A percentile compares a stretch with the other conserved stretches of the same genome.
Conservation (phyloP, 73 alveolate genomes). For the Durusdinium trenchii region DNA sequence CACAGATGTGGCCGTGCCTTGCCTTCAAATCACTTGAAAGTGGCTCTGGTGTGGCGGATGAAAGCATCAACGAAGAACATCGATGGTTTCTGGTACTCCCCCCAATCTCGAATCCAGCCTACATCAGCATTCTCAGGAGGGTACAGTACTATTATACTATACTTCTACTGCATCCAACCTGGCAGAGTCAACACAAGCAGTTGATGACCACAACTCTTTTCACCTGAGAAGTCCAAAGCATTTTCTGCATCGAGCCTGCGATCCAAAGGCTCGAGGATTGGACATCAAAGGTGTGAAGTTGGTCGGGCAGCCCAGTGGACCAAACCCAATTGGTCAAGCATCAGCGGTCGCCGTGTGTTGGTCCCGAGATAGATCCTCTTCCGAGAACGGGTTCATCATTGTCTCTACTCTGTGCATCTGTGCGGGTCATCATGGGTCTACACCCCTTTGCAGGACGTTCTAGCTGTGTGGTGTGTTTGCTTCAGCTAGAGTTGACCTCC, state of each 20-base stretch:
- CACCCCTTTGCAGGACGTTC: background rate
- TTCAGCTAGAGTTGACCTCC: background rate
- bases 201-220: no score
- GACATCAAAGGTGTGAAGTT: conserved; percentile 98
- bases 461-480: background rate
- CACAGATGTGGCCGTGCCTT: conserved; percentile 98
- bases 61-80: no score
- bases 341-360: background rate
- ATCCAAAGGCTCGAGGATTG: conserved; percentile 98
- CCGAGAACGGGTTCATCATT: background rate
- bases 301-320: conserved; percentile 84
- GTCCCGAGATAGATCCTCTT: background rate
- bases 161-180: no score
- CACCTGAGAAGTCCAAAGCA: no score
- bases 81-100: no score
- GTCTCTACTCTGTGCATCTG: background rate
- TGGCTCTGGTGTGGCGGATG: no score
- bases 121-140: no score
- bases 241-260: no score
- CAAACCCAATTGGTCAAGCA: background rate
- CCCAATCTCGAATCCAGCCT: no score
- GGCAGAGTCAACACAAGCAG: no score
- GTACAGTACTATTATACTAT: no score
- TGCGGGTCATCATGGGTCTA: background rate
- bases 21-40: no score